Evolutionary conservation across 1,284 basidiomycete genomes (phyloP), one percentile per base, ranked within the genome.

Genomic region (Termitomyces sp.): DNA sequence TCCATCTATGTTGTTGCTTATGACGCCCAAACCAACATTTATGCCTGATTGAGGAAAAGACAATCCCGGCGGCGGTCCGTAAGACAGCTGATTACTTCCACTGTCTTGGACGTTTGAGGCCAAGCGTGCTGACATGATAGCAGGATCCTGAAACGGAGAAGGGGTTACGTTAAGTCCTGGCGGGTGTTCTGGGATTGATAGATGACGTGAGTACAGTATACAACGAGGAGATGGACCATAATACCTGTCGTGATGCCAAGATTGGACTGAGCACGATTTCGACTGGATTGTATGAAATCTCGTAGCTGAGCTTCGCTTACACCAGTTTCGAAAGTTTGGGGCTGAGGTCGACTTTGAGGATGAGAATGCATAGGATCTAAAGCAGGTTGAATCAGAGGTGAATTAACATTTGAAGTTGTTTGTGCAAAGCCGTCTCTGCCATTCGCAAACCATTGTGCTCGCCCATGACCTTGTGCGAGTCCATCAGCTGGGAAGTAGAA

Each of bases 81-180:
- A 80, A 11, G 70, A 57, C 60, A 77, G 60, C 7, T 68, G 69
- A 43, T 62, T 54, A 47, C 64, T 66, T 5, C 48, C 40, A 34
- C 60, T 60, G 8, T 68, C 63, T 19, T 62, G 54, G n/a, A 62
- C 46, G 41, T 75, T 70, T 18, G 77, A 72, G 7, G 75, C 71
- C 64, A 88, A 77, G 56, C 81, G 77, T 30, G 84, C 85, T 41
- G 88, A 86, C 86, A 91, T 89, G 53, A 91, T 91, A 14, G 88
- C 88, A 46, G 88, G 88, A 62, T 91, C 88, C 57, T 73, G 76
- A 68, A 88, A 90, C 31, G 76, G 67, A 51, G 47, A 21, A n/a
- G 31, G 40, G 40, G 50, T 54, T 28, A 34, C 67, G 38, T 52
- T 58, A 11, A 58, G 43, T 19, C 45, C 51, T 13, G 52, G 48